Percentiles rank a stretch among this genome's conserved stretches.
Conservation (phyloP, 768 basidiomycete genomes). For the Boletus eberwhitei region DNA sequence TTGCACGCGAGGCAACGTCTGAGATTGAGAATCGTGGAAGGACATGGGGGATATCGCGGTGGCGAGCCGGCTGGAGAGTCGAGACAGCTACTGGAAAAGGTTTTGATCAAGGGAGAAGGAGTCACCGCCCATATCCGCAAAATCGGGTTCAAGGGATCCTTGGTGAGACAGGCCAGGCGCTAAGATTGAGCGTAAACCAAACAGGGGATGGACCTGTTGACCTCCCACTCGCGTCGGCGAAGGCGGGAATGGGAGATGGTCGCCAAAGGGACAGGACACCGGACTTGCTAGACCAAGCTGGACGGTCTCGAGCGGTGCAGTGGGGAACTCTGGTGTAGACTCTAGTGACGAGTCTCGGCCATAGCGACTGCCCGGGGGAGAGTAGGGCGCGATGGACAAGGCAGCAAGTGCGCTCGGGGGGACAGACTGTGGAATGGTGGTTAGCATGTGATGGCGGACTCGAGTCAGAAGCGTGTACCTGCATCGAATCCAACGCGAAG, state of each 20-base stretch:
- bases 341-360: conserved; percentile 47
- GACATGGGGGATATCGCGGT: conserved; percentile 15
- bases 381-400: conserved; percentile 54
- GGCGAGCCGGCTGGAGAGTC: conserved; percentile 17
- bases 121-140: conserved; percentile 37
- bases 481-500: conserved; percentile 22
- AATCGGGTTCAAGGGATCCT: conserved; percentile 37
- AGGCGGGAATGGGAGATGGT: conserved; percentile 24
- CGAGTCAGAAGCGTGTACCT: conserved; percentile 18
- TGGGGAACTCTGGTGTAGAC: conserved; percentile 51
- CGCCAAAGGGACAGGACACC: conserved; percentile 36
- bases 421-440: conserved; percentile 21
- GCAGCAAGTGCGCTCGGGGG: conserved; percentile 49
- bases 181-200: conserved; percentile 43
- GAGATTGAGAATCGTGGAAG: conserved; percentile 22
- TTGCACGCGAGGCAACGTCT: conserved; percentile 30
- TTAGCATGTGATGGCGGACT: conserved; percentile 18
- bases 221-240: conserved; percentile 22
- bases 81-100: conserved; percentile 44
- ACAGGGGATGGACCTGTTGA: conserved; percentile 26
- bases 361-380: conserved; percentile 43
- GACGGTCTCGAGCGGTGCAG: conserved; percentile 38
- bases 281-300: conserved; percentile 38
- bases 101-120: conserved; percentile 43
- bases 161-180: conserved; percentile 35